Evolutionary conservation across 2,329 filamentous ascomycete species (phyloP), one percentile per base, ranked within the genome.

Genomic region (Aspergillus japonicus): DNA sequence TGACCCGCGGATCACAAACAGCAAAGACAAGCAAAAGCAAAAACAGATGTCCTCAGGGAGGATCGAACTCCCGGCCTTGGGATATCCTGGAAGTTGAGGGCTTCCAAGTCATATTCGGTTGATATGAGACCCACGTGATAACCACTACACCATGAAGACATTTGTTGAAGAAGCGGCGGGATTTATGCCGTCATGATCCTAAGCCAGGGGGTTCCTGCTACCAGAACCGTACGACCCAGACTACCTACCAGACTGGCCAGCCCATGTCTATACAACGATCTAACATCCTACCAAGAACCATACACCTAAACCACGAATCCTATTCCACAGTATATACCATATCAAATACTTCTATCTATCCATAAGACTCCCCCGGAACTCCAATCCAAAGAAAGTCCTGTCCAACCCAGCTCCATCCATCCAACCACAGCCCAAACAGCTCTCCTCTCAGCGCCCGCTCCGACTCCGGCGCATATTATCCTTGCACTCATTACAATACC

Each of bases 401-500:
- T 29, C 26, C 26, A 2, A 3, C 8, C 26, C 26, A 26, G 11
- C 19, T 31, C 50, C 8, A 35, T 50, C 24, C 16, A n/a, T 26
- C 11, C 47, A 29, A 24, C 11, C 47, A 23, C 12, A 21, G 21
- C 47, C 11, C 2, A 16, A 49, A 49, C 11, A 5, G 12, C 14
- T 26, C 23, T n/a, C 19, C 11, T 5, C 6, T 16, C 19, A 75
- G 33, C 72, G 71, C 31, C 71, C 71, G 63, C 70, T 86, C 51
- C 82, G 81, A 57, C 78, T 78, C 57, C 82, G 79, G 69, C 84
- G 84, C 66, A 89, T 78, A 50, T 83, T 82, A 64, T 88, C 86
- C 71, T 90, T 90, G 75, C 89, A 92, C 69, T 91, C 89, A 62
- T 90, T 87, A 73, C 89, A 92, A 69, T 89, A 92, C 89, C 89